A percentile compares a stretch with the other conserved stretches of the same genome.
These are phyloP conservation scores for Chlorella sorokiniana DNA, from an alignment of 139 green algal genomes.

Conservation along the genomic window DNA sequence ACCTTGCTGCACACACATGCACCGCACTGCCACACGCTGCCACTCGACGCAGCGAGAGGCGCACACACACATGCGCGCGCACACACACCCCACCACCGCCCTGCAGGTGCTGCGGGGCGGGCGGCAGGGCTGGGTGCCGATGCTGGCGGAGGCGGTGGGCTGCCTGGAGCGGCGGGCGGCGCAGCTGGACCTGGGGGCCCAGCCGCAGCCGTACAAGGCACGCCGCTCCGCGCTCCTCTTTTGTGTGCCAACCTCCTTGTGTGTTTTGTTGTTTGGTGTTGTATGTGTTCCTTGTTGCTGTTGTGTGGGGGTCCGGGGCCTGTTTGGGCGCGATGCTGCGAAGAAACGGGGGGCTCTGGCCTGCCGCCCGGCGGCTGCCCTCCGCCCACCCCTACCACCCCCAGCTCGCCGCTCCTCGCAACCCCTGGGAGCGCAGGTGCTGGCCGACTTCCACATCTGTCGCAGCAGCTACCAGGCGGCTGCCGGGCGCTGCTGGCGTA, in stretches of 20 bases:
- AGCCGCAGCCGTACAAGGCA: constrained; percentile 43
- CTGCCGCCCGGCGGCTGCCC: no score
- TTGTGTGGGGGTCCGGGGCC: no score
- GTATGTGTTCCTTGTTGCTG: no score
- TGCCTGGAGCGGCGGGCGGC: constrained; percentile 34
- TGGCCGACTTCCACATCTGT: constrained; percentile 42
- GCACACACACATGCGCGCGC: no score
- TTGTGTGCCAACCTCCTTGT: neutral
- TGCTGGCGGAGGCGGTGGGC: constrained; percentile 42
- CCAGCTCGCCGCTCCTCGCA: neutral
- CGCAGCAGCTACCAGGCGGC: constrained; percentile 38
- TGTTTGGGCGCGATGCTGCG: no score
- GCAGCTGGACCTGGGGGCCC: constrained; percentile 9
- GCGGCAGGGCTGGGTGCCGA: constrained; percentile 7
- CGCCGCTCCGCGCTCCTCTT: neutral
- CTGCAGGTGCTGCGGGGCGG: constrained; percentile 1
- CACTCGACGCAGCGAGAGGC: no score
- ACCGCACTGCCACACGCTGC: no score
- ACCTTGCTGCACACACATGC: no score
- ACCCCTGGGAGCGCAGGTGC: constrained; percentile 41
- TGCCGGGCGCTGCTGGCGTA: constrained; percentile 44
- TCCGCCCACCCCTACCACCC: neutral
- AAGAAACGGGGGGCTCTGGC: no score
- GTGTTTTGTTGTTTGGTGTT: neutral
- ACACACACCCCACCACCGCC: no score